Percentiles rank a stretch among this genome's conserved stretches.
Evolutionary conservation across 2,329 filamentous ascomycete species (phyloP).

Genomic region (Tolypocladium tropicale): DNA sequence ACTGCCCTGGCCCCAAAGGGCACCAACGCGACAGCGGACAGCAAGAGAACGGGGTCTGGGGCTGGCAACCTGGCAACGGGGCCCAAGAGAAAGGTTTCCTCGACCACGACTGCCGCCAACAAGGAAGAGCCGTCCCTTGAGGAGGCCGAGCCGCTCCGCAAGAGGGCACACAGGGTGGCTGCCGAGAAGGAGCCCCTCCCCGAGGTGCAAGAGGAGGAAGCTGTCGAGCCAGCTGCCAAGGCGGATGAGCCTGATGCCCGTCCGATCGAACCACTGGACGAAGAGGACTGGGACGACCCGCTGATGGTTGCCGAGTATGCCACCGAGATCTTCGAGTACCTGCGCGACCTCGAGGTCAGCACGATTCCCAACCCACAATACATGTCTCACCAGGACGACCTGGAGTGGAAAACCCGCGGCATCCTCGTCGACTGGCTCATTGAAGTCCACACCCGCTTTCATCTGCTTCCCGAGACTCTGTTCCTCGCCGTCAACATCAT

Average conservation of each 20-base stretch:
- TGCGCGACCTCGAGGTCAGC: conserved; percentile 74
- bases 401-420: conserved; percentile 98
- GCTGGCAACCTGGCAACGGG: conserved; percentile 53
- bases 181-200: conserved; percentile 33
- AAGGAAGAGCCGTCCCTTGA: conserved; percentile 51
- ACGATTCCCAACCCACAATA: conserved; percentile 80
- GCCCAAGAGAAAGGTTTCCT: conserved; percentile 57
- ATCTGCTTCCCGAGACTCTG: conserved; percentile 87
- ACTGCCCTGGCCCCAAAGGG: conserved; percentile 58
- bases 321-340: conserved; percentile 93
- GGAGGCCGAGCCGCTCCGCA: conserved; percentile 58
- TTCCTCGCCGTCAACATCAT: conserved; percentile 98
- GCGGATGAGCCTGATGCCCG: conserved; percentile 9
- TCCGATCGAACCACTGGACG: background rate
- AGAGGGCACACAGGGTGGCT: conserved; percentile 49
- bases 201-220: conserved; percentile 19
- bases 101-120: conserved; percentile 38
- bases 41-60: conserved; percentile 65
- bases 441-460: conserved; percentile 94
- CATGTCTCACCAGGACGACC: conserved; percentile 87
- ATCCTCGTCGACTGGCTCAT: conserved; percentile 98
- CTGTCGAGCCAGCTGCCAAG: conserved; percentile 7
- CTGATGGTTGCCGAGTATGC: conserved; percentile 98
- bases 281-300: conserved; percentile 84
- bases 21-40: conserved; percentile 51